Base-by-base conservation (phyloP, 352 stramenopile genomes). In the Aphanomyces astaci region DNA sequence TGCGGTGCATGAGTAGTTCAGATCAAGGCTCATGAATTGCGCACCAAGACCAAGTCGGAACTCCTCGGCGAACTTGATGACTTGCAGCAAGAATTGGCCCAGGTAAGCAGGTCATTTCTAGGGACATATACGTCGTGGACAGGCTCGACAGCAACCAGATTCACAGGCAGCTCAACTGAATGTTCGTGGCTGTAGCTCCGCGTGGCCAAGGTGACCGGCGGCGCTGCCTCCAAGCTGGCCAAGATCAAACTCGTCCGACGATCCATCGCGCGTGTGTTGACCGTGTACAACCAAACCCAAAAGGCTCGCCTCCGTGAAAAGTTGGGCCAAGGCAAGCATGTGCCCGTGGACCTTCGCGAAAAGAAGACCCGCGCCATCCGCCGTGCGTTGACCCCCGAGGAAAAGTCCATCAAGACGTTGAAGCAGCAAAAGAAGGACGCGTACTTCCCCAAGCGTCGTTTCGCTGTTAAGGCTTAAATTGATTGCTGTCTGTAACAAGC, bases 201-300 rank as follows among this genome's bases (percentile, higher is more conserved):
- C 75, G 97, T 99, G 60, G 95, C 96, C 73, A 98, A 99, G 90
- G 96, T 99, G 52, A 99, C 98, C 51, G 96, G 97, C 70, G 97
- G 97, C 64, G 96, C 97, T 36, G 96, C 96, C 63, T 98, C 95
- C 51, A 99, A 99, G 92, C 95, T 99, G 71, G 92, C 95, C 78
- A 99, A 99, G 89, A 99, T 99, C 84, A 96, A 97, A 76, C 81
- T 94, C 43, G 97, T 99, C 24, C 97, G 98, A 84, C 99, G 99
- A 81, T 96, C 90, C 68, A 99, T 99, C 76, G 98, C 98, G 43
- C 96, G 98, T 73, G 92, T 99, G 46, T 85, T 99, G 68, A 99
- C 98, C 66, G 96, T 99, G 51, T 98, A 98, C 95, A 99, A 99
- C 89, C 96, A 99, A 86, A 98, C 94, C 78, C 92, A 98, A 81